These are phyloP conservation scores for Microbotryum intermedium DNA, from an alignment of 1,284 basidiomycete genomes.

Conservation along the genomic window DNA sequence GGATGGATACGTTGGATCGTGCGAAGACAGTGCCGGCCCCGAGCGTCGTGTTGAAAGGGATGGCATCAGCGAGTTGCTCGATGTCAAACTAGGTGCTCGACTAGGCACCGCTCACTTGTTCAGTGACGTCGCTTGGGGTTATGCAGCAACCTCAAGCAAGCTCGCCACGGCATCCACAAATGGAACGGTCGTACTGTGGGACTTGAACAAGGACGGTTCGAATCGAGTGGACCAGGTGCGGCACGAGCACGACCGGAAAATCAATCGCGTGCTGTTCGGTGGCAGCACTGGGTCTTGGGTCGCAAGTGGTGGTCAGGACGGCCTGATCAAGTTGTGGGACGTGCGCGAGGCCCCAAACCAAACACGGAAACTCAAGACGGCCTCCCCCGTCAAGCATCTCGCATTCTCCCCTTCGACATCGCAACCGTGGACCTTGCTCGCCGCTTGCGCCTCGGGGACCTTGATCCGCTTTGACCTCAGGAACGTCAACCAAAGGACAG, in stretches of 20 bases:
- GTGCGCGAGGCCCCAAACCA: conserved; percentile 18
- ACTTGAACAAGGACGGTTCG: conserved; percentile 16
- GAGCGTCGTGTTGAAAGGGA: conserved; percentile 1
- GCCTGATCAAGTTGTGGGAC: conserved; percentile 30
- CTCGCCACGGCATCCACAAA: conserved; percentile 27
- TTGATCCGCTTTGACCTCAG: conserved; percentile 30
- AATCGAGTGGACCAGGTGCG: conserved; percentile 23
- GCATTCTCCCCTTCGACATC: conserved; percentile 27
- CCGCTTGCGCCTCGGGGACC: conserved; percentile 26
- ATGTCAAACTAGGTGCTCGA: conserved; percentile 11
- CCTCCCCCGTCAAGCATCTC: conserved; percentile 27
- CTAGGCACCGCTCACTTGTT: conserved; percentile 22
- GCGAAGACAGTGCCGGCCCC: not conserved
- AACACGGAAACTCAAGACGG: conserved; percentile 22
- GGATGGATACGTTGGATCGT: not conserved
- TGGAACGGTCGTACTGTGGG: conserved; percentile 28
- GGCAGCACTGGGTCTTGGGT: conserved; percentile 25
- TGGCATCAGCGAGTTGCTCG: conserved; percentile 15
- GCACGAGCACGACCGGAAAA: conserved; percentile 27
- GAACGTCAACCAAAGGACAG: conserved; percentile 13
- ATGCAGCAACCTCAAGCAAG: conserved; percentile 22
- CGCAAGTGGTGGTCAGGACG: conserved; percentile 29
- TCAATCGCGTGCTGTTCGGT: conserved; percentile 28
- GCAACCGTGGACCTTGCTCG: conserved; percentile 28
- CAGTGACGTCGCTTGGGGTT: conserved; percentile 28